Evolutionary conservation across 2,329 filamentous ascomycete genomes (phyloP).

Genomic region (Phoma sp.): DNA sequence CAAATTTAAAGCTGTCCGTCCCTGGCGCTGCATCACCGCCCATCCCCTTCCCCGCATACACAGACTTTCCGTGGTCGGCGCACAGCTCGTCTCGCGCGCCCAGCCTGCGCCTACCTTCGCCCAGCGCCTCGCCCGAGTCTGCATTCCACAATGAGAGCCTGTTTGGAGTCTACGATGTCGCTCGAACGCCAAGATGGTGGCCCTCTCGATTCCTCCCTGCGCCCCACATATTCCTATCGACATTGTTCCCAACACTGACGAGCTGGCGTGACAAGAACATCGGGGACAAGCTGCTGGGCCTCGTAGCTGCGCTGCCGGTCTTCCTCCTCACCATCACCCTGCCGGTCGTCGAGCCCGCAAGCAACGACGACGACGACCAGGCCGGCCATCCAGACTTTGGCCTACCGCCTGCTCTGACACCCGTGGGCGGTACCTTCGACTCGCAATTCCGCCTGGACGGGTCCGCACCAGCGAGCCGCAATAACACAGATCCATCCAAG

Average conservation of each 20-base stretch:
- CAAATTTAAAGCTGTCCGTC: slow-evolving; percentile 51
- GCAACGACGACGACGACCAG: slow-evolving; percentile 46
- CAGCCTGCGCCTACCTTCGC: slow-evolving; percentile 63
- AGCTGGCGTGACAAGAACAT: slow-evolving; percentile 81
- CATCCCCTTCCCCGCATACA: slow-evolving; percentile 72
- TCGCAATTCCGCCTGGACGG: slow-evolving; percentile 25
- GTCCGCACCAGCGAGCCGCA: slow-evolving; percentile 2
- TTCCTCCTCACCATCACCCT: slow-evolving; percentile 88
- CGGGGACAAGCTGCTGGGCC: slow-evolving; percentile 82
- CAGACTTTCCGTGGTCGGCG: slow-evolving; percentile 59
- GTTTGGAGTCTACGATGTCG: slow-evolving; percentile 47
- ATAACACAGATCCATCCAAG: slow-evolving; percentile 10
- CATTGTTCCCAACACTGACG: slow-evolving; percentile 85
- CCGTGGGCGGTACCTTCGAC: slow-evolving; percentile 21
- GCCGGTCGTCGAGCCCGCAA: slow-evolving; percentile 81
- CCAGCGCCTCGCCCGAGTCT: slow-evolving; percentile 58
- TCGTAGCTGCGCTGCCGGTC: slow-evolving; percentile 87
- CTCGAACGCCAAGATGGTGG: slow-evolving; percentile 73
- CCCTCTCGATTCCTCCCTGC: slow-evolving; percentile 76
- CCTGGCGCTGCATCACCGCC: slow-evolving; percentile 52
- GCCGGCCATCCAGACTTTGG: slow-evolving; percentile 38
- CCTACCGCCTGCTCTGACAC: slow-evolving; percentile 38
- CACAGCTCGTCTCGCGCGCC: slow-evolving; percentile 55
- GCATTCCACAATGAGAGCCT: slow-evolving; percentile 56
- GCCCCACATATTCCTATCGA: slow-evolving; percentile 72